Percentiles rank a stretch among this genome's conserved stretches.
Evolutionary conservation across 2,329 filamentous ascomycete genomes (phyloP).

Genomic region (Dactylellina sp.): DNA sequence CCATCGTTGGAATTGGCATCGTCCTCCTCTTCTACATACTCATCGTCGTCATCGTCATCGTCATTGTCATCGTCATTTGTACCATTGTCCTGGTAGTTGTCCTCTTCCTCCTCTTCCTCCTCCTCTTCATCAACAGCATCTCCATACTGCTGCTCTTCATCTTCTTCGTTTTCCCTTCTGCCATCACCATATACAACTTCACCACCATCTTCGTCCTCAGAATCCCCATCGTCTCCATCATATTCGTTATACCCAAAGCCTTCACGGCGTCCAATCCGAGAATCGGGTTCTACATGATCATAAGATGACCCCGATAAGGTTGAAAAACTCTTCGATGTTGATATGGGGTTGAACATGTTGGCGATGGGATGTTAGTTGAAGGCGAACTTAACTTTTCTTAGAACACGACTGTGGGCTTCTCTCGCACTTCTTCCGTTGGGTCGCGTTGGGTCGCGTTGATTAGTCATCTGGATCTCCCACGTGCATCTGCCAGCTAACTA

Average conservation of each 20-base stretch:
- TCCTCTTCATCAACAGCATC: conserved; percentile 3
- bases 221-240: conserved; percentile 26
- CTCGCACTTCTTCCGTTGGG: background rate
- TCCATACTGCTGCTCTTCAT: too few species aligned
- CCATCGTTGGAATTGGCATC: background rate
- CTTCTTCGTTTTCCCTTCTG: too few species aligned
- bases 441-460: conserved; percentile 19
- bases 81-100: conserved; percentile 17
- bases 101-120: background rate
- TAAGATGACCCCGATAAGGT: conserved; percentile 33
- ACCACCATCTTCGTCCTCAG: conserved; percentile 3
- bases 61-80: conserved; percentile 30
- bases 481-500: conserved; percentile 19
- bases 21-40: conserved; percentile 8
- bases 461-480: conserved; percentile 16
- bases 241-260: conserved; percentile 39
- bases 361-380: background rate
- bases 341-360: conserved; percentile 52
- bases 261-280: conserved; percentile 8
- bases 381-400: background rate
- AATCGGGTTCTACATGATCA: conserved; percentile 25
- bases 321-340: conserved; percentile 21
- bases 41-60: conserved; percentile 27
- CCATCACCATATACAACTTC: too few species aligned
- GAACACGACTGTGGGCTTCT: background rate